Base-by-base conservation (phyloP, 2,329 filamentous ascomycete genomes). In the Pseudocercospora macadamiae region DNA sequence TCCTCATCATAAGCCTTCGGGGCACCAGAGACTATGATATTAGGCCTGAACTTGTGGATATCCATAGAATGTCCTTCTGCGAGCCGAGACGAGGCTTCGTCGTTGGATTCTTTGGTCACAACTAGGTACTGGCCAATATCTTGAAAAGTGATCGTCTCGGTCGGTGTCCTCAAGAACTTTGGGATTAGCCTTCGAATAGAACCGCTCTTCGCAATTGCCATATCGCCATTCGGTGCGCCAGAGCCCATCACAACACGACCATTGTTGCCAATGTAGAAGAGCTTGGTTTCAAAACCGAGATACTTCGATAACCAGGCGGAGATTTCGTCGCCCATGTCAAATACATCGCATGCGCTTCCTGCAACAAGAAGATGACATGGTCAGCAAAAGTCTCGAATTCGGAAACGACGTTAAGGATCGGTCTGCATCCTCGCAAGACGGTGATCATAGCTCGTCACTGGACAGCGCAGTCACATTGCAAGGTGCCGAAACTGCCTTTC, bases 21-120 rank as follows among this genome's bases (percentile, higher is more conserved):
- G 1, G 77, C 76, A 37, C 77, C 79, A 3, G 69, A 66, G 16
- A 81, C 60, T 26, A 81, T 73, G 52, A 80, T 76, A 59, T 80
- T 80, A 6, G 79, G 78, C 1, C 79, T 68, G 63, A 80, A 80
- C 51, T 80, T 80, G 5, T 72, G 74, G 30, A 58, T 53, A 39
- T 58, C 39, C 55, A 54, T 58, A 2, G 39, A 25, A 18, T 25
- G 14, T 4, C 21, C 47, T 10, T 12, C 39, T 2, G 16, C 54
- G 12, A 53, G 49, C 12, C 49, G 39, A n/a, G 48, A 37, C 4
- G 55, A 57, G 47, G 48, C 47, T 30, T 57, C 34, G 21, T 49
- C 48, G 30, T 57, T 57, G 7, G 55, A 57, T 34, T 57, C 55
- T 52, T 34, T 45, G 47, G 47, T 57, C n/a, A 57, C 55, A 25